Evolutionary conservation across 768 basidiomycete species (phyloP).

Genomic region (Termitomyces sp.): DNA sequence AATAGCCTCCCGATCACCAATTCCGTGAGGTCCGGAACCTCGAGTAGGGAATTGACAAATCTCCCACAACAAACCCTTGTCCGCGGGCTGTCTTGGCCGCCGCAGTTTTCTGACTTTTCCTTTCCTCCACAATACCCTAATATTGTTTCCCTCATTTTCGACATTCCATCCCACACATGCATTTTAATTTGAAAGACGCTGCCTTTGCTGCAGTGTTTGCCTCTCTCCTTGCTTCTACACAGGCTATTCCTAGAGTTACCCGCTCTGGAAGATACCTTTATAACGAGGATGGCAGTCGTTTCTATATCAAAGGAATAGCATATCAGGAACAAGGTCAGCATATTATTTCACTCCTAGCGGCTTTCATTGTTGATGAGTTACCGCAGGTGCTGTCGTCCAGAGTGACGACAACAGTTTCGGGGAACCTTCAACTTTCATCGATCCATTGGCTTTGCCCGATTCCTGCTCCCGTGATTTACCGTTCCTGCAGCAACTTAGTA

Average conservation of each 20-base stretch:
- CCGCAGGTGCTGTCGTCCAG: constrained; percentile 33
- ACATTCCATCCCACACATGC: constrained; percentile 16
- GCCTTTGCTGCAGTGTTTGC: constrained; percentile 33
- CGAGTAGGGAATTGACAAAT: background rate
- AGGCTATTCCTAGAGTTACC: constrained; percentile 65
- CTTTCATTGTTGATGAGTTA: background rate
- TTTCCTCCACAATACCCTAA: constrained; percentile 4
- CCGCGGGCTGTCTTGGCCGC: background rate
- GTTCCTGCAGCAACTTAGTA: constrained; percentile 64
- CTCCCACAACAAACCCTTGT: background rate
- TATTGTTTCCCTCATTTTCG: background rate
- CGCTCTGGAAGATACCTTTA: constrained; percentile 80
- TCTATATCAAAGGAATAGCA: constrained; percentile 85
- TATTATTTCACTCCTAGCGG: background rate
- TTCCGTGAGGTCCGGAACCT: background rate
- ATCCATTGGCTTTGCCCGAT: constrained; percentile 64
- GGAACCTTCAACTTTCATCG: constrained; percentile 72
- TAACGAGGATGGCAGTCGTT: constrained; percentile 64
- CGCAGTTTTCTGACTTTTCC: background rate
- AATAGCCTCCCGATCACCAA: background rate
- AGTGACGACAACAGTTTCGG: constrained; percentile 55
- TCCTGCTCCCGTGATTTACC: constrained; percentile 79
- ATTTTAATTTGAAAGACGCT: constrained; percentile 20
- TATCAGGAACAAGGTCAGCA: constrained; percentile 75
- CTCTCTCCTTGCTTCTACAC: constrained; percentile 40